Evolutionary conservation across 192 early-diverging fungal species (phyloP).

Genomic region (Spizellomyces punctatus): DNA sequence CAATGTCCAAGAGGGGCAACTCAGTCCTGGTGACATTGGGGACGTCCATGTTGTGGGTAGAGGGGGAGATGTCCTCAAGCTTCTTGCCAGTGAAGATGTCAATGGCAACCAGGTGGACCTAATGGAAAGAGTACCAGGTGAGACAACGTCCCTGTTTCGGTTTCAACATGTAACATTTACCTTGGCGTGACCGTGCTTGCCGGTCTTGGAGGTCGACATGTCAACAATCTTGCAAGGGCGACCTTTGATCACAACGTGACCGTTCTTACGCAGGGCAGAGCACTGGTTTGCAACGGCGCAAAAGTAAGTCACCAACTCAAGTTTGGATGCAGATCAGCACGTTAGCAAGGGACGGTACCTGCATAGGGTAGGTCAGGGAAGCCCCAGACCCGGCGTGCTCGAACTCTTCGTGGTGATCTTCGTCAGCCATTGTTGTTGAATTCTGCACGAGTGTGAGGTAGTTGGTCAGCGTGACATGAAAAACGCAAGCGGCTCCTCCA

Average conservation of each 20-base stretch:
- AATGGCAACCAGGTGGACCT: constrained; percentile 20
- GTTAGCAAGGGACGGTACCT: constrained; percentile 45
- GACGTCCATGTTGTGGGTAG: constrained; percentile 99
- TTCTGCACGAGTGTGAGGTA: neutral
- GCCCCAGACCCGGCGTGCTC: constrained; percentile 78
- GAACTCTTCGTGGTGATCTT: constrained; percentile 57
- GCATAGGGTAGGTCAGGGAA: constrained; percentile 94
- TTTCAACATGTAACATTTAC: constrained; percentile 73
- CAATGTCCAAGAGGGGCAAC: constrained; percentile 83
- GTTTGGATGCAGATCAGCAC: neutral
- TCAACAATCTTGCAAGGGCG: constrained; percentile 99
- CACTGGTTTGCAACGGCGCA: constrained; percentile 50
- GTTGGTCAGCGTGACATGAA: no score
- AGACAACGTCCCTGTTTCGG: constrained; percentile 8
- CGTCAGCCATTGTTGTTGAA: constrained; percentile 21
- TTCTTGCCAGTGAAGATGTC: constrained; percentile 97
- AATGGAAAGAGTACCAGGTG: neutral
- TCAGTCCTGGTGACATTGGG: constrained; percentile 90
- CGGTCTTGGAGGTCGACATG: constrained; percentile 99
- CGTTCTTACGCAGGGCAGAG: constrained; percentile 99
- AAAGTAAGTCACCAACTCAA: neutral
- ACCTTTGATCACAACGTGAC: constrained; percentile 96
- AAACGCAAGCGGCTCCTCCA: no score
- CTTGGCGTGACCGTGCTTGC: constrained; percentile 99
- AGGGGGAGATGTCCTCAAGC: constrained; percentile 98